Conservation (phyloP, 2,329 filamentous ascomycete genomes). For the Verticillium longisporum region DNA sequence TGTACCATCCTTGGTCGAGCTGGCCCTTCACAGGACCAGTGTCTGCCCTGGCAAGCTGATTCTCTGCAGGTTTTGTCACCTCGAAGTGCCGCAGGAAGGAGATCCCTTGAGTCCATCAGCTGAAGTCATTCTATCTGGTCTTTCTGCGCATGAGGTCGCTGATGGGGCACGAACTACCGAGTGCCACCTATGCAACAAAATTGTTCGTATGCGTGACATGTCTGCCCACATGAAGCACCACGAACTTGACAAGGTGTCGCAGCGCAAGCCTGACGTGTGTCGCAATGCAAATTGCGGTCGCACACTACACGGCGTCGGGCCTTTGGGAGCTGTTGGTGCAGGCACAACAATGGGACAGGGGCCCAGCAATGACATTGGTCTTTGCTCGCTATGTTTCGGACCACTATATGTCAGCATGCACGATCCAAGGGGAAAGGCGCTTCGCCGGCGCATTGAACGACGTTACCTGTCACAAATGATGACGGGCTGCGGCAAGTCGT, state of each 20-base stretch:
- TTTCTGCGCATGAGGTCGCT: slow-evolving; percentile 85
- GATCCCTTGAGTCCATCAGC: slow-evolving; percentile 69
- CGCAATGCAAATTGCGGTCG: slow-evolving; percentile 79
- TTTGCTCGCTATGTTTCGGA: slow-evolving; percentile 85
- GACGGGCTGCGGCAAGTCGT: slow-evolving; percentile 73
- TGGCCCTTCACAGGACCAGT: slow-evolving; percentile 81
- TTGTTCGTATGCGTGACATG: slow-evolving; percentile 89
- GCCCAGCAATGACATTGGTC: slow-evolving; percentile 66
- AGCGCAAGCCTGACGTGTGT: slow-evolving; percentile 64
- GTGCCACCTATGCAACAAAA: slow-evolving; percentile 86
- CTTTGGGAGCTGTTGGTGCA: slow-evolving; percentile 56
- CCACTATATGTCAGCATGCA: slow-evolving; percentile 87
- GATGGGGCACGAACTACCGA: slow-evolving; percentile 91
- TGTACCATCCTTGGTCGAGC: slow-evolving; percentile 62
- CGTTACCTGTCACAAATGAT: slow-evolving; percentile 82
- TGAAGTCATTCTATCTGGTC: slow-evolving; percentile 75
- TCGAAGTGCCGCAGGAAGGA: slow-evolving; percentile 88
- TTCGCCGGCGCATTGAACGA: slow-evolving; percentile 78
- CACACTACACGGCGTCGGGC: slow-evolving; percentile 64
- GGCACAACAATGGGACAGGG: slow-evolving; percentile 53
- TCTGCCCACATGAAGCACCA: slow-evolving; percentile 83
- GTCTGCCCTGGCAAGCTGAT: slow-evolving; percentile 83
- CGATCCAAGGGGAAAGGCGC: slow-evolving; percentile 82
- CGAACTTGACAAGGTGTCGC: slow-evolving; percentile 73
- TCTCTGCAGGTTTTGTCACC: slow-evolving; percentile 91